Evolutionary conservation across 2,329 filamentous ascomycete species (phyloP).

Genomic region (Neonectria ditissima): DNA sequence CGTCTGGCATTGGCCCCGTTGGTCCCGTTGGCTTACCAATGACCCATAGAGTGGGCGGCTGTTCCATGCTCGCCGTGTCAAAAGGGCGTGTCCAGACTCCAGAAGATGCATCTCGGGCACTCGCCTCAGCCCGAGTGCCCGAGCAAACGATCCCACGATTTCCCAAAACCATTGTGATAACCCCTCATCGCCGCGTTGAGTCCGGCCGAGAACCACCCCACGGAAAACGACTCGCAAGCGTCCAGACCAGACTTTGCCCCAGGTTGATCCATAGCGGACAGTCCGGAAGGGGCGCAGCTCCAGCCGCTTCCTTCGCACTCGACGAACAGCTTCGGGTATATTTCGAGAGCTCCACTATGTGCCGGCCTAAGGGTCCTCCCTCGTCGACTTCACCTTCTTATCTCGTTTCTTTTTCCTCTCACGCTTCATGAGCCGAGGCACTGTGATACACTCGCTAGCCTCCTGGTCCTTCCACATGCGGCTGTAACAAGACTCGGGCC

Average conservation of each 20-base stretch:
- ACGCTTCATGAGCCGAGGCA: conserved; percentile 25
- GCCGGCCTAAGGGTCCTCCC: conserved; percentile 31
- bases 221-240: conserved; percentile 1
- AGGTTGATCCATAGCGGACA: conserved; percentile 40
- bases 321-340: conserved; percentile 24
- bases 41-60: conserved; percentile 35
- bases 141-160: not conserved
- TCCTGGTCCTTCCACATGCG: conserved; percentile 19
- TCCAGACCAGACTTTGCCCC: conserved; percentile 21
- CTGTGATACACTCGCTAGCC: conserved; percentile 21
- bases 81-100: not conserved
- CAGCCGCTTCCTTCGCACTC: conserved; percentile 26
- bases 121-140: not conserved
- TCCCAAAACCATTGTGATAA: not conserved
- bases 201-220: conserved; percentile 16
- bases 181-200: not conserved
- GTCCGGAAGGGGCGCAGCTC: conserved; percentile 41
- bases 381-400: conserved; percentile 24
- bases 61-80: not conserved
- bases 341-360: conserved; percentile 36
- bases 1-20: conserved; percentile 2
- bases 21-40: conserved; percentile 29
- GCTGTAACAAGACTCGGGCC: conserved; percentile 1
- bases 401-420: conserved; percentile 16
- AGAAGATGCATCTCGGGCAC: not conserved